phyloP scores from a whole-genome alignment of 2,329 filamentous ascomycete genomes.

The Polychaeton citri region DNA sequence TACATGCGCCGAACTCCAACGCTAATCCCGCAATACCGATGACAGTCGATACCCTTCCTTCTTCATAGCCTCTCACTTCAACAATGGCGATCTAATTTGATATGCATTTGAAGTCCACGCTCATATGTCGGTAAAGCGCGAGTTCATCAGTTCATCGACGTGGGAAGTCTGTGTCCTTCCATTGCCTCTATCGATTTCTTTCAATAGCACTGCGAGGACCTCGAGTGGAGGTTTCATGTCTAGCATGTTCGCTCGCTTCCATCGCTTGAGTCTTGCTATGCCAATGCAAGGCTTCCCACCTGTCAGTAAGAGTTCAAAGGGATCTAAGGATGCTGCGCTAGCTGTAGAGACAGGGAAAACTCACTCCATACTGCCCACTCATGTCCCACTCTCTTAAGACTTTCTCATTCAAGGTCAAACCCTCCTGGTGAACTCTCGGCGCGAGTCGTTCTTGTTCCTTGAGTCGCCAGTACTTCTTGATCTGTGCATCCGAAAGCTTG shows the following conservation, averaged over 20 bases:
- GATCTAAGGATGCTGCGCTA: background rate
- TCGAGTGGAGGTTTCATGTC: slow-evolving; percentile 80
- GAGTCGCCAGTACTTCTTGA: slow-evolving; percentile 63
- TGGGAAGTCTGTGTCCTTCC: slow-evolving; percentile 51
- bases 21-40: background rate
- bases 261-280: slow-evolving; percentile 66
- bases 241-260: slow-evolving; percentile 74
- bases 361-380: slow-evolving; percentile 79
- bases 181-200: slow-evolving; percentile 48
- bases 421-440: slow-evolving; percentile 64
- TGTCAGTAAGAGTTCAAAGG: slow-evolving; percentile 5
- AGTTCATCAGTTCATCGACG: slow-evolving; percentile 53
- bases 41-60: too few relatives aligned
- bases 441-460: slow-evolving; percentile 58
- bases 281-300: slow-evolving; percentile 68
- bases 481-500: slow-evolving; percentile 52
- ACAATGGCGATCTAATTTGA: too few relatives aligned
- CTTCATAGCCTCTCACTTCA: too few relatives aligned
- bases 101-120: background rate
- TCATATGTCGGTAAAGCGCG: slow-evolving; percentile 28
- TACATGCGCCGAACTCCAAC: background rate
- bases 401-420: slow-evolving; percentile 62
- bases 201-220: slow-evolving; percentile 71
- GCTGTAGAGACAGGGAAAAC: too few relatives aligned
- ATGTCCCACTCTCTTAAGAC: slow-evolving; percentile 86